Percentiles rank a stretch among this genome's conserved stretches.
phyloP scores from a whole-genome alignment of 2,329 filamentous ascomycete genomes.

The Neonectria ditissima region DNA sequence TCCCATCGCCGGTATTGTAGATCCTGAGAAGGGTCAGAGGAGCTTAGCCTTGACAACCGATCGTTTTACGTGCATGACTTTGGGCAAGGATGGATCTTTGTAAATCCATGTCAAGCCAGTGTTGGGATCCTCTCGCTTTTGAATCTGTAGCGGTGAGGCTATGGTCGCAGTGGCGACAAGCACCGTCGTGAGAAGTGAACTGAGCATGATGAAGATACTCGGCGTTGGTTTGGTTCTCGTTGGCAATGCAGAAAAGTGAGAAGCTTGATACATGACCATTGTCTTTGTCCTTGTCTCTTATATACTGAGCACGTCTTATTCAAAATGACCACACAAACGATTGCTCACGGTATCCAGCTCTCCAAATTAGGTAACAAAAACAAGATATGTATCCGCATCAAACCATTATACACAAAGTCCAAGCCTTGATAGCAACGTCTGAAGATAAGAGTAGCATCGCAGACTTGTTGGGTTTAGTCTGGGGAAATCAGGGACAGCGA shows the following conservation, averaged over 20 bases:
- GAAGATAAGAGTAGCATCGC: slow-evolving; percentile 1
- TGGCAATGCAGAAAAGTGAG: neutral
- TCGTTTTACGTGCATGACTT: slow-evolving; percentile 8
- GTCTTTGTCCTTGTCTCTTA: neutral
- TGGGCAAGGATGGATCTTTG: neutral
- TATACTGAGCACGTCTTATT: no score
- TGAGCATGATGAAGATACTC: neutral
- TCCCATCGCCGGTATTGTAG: slow-evolving; percentile 9
- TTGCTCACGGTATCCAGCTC: no score
- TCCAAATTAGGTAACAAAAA: slow-evolving; percentile 10
- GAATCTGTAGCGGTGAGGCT: slow-evolving; percentile 3
- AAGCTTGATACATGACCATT: neutral
- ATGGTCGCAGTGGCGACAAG: slow-evolving; percentile 2
- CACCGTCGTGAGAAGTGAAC: neutral
- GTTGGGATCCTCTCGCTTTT: slow-evolving; percentile 3
- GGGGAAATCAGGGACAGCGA: neutral
- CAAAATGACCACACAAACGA: no score
- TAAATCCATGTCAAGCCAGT: slow-evolving; percentile 11
- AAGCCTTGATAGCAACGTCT: neutral
- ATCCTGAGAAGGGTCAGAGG: neutral
- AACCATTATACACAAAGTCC: neutral
- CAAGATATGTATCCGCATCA: neutral
- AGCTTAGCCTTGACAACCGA: neutral
- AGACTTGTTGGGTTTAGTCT: neutral
- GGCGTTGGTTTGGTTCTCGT: neutral